Evolutionary conservation across 306 rosid genomes (phyloP).

Genomic region (Boehmeria nivea): DNA sequence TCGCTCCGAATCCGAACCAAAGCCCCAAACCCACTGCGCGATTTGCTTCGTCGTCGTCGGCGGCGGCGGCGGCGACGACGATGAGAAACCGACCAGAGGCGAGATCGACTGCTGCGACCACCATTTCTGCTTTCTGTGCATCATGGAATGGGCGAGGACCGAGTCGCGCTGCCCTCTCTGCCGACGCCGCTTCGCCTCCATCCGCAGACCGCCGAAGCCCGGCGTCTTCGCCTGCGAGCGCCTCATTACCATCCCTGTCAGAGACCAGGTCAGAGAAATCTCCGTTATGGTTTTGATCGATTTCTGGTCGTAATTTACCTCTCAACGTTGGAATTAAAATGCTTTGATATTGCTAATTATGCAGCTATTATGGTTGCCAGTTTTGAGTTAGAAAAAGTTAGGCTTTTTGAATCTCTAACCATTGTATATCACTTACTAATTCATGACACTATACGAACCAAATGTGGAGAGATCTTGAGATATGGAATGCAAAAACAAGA

Average conservation of each 20-base stretch:
- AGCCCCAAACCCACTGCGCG: constrained; percentile 31
- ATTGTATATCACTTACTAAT: too few relatives aligned
- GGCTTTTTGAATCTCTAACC: too few relatives aligned
- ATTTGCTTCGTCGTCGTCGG: constrained; percentile 58
- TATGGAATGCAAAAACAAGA: too few relatives aligned
- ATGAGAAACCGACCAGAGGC: constrained; percentile 43
- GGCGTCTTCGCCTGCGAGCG: constrained; percentile 35
- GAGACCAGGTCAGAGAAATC: constrained; percentile 79
- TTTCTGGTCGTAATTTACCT: neutral
- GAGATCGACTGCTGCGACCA: constrained; percentile 73
- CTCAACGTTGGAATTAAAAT: neutral
- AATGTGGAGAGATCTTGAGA: too few relatives aligned
- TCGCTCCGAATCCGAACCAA: neutral
- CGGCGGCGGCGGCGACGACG: too few relatives aligned
- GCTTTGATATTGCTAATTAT: constrained; percentile 1
- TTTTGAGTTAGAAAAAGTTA: too few relatives aligned
- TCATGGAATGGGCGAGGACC: constrained; percentile 73
- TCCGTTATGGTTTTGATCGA: neutral
- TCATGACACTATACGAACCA: too few relatives aligned
- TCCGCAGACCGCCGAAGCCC: constrained; percentile 40
- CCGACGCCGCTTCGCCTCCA: constrained; percentile 60
- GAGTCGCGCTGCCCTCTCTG: constrained; percentile 83
- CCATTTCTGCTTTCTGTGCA: constrained; percentile 70
- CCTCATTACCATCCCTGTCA: constrained; percentile 47
- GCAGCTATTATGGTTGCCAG: too few relatives aligned